A percentile compares a stretch with the other conserved stretches of the same genome.
These are phyloP conservation scores for Hortiboletus flavorubellus DNA, from an alignment of 768 basidiomycete species.

Conservation along the genomic window DNA sequence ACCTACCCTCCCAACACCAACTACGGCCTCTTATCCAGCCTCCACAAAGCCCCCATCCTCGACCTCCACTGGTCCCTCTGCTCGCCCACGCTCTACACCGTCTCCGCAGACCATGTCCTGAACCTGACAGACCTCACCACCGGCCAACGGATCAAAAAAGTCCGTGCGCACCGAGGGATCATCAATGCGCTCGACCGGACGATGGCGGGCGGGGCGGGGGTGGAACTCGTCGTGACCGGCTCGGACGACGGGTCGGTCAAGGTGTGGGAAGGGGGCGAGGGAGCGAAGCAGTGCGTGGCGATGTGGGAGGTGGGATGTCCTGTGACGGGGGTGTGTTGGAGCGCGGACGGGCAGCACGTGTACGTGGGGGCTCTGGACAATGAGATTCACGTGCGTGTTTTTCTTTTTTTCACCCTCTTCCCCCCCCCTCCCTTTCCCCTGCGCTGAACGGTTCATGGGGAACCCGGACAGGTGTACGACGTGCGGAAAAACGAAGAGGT, in stretches of 20 bases:
- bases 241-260: constrained; percentile 91
- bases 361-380: constrained; percentile 96
- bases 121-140: constrained; percentile 75
- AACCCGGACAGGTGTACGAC: constrained; percentile 69
- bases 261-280: constrained; percentile 92
- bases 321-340: constrained; percentile 90
- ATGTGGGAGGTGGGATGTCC: constrained; percentile 86
- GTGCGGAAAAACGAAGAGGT: constrained; percentile 80
- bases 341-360: constrained; percentile 82
- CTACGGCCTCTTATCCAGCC: constrained; percentile 78
- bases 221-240: constrained; percentile 82
- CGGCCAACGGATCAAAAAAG: constrained; percentile 75
- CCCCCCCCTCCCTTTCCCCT: no score
- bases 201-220: constrained; percentile 77
- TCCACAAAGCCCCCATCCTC: constrained; percentile 88
- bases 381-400: constrained; percentile 79
- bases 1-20: constrained; percentile 92
- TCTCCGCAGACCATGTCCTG: constrained; percentile 87
- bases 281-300: constrained; percentile 66
- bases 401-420: no score
- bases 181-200: constrained; percentile 89
- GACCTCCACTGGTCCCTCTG: constrained; percentile 89
- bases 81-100: constrained; percentile 72
- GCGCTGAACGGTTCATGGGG: background rate
- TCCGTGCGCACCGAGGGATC: constrained; percentile 87